A percentile compares a stretch with the other conserved stretches of the same genome.
phyloP scores from a whole-genome alignment of 805 yeast genomes.

The Blastobotrys attinorum region DNA sequence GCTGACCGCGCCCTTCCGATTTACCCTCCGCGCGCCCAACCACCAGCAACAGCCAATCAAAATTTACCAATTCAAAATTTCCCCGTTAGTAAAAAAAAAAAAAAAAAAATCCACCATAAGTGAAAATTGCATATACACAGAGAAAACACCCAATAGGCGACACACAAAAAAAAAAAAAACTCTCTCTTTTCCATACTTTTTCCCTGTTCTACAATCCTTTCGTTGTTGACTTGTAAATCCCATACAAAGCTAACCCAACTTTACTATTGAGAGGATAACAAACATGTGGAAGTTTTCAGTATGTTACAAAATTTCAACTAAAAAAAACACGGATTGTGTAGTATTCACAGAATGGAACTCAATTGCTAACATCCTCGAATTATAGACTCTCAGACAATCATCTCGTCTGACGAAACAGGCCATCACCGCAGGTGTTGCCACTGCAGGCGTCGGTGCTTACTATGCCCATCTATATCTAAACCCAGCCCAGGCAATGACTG shows the following conservation, averaged over 20 bases:
- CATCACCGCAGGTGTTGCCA: constrained; percentile 48
- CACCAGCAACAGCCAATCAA: background rate
- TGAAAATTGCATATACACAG: background rate
- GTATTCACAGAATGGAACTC: background rate
- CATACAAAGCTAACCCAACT: no score
- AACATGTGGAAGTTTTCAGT: constrained; percentile 15
- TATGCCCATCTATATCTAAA: constrained; percentile 76
- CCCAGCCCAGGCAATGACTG: constrained; percentile 93
- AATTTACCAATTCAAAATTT: no score
- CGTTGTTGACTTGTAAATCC: background rate
- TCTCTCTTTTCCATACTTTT: background rate
- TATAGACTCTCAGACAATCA: constrained; percentile 18
- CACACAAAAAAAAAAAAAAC: background rate
- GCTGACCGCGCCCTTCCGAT: no score
- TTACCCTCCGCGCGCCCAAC: no score
- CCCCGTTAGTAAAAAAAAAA: no score
- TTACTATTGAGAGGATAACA: background rate
- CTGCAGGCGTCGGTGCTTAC: constrained; percentile 73
- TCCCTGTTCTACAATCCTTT: background rate
- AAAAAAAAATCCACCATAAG: background rate
- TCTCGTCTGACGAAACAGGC: constrained; percentile 33
- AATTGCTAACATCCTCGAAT: constrained; percentile 7
- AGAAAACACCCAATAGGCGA: background rate
- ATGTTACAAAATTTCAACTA: constrained; percentile 4
- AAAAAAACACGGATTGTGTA: no score